These are phyloP conservation scores for Auxenochlorella pyrenoidosa DNA, from an alignment of 139 green algal genomes.

Conservation along the genomic window DNA sequence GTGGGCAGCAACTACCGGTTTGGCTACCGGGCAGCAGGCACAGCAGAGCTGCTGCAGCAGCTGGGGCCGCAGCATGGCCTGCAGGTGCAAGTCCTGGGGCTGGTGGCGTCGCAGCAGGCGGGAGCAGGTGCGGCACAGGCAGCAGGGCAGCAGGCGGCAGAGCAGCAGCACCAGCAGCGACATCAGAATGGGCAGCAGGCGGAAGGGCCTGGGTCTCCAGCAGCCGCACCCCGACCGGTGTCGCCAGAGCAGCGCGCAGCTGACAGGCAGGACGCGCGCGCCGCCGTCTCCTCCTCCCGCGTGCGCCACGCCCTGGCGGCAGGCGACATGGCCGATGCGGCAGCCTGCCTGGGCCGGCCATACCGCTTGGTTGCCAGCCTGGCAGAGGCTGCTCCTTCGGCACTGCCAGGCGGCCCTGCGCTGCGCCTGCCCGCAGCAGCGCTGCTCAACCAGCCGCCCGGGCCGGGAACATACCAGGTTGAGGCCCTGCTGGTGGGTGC, in stretches of 20 bases:
- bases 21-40: conserved; percentile 86
- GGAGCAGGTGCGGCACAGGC: not conserved
- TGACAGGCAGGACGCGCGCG: not conserved
- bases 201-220: not conserved
- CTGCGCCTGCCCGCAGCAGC: conserved; percentile 11
- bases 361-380: conserved; percentile 43
- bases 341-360: conserved; percentile 33
- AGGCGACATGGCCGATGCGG: conserved; percentile 49
- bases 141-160: not conserved
- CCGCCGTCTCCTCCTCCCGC: conserved; percentile 58
- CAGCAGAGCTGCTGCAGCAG: conserved; percentile 59
- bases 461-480: conserved; percentile 2
- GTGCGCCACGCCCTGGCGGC: conserved; percentile 60
- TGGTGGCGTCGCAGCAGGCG: conserved; percentile 44
- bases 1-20: conserved; percentile 93
- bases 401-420: not conserved
- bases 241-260: not conserved
- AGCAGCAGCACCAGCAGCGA: conserved; percentile 7
- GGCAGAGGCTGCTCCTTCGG: not conserved
- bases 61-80: conserved; percentile 67
- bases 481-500: not conserved
- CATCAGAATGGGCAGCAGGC: not conserved
- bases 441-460: conserved; percentile 39
- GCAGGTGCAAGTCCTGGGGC: conserved; percentile 53
- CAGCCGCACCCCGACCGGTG: not conserved